phyloP scores from a whole-genome alignment of 1,284 basidiomycete species.

The Sanghuangporus baumii region DNA sequence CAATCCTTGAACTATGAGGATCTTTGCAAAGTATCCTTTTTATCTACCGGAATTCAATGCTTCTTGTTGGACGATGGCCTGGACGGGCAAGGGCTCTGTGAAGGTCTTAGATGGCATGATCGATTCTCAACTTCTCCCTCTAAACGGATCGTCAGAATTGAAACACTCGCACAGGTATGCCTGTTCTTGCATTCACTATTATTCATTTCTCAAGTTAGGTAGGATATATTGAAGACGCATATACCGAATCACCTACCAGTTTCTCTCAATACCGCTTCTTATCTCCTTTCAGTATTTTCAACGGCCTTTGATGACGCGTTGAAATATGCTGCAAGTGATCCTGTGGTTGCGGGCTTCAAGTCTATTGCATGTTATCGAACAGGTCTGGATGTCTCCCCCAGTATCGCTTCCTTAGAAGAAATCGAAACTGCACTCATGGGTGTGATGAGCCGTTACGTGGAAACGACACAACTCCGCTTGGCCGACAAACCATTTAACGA shows the following conservation, averaged over 20 bases:
- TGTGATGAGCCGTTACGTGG: slow-evolving; percentile 28
- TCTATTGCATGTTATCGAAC: slow-evolving; percentile 71
- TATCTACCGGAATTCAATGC: slow-evolving; percentile 49
- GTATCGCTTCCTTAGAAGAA: slow-evolving; percentile 21
- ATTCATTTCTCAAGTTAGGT: not conserved
- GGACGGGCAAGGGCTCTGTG: slow-evolving; percentile 41
- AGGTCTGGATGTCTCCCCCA: slow-evolving; percentile 47
- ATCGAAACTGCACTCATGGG: slow-evolving; percentile 28
- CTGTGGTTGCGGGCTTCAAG: slow-evolving; percentile 64
- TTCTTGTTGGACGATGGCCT: slow-evolving; percentile 70
- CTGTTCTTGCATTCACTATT: not conserved
- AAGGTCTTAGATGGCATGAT: slow-evolving; percentile 56
- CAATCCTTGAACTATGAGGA: slow-evolving; percentile 41
- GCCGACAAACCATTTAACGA: slow-evolving; percentile 61
- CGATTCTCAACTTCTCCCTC: slow-evolving; percentile 44
- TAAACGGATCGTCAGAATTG: slow-evolving; percentile 61
- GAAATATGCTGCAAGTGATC: slow-evolving; percentile 32
- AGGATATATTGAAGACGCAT: slow-evolving; percentile 31
- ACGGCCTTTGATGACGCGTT: slow-evolving; percentile 31
- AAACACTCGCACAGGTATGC: slow-evolving; percentile 58
- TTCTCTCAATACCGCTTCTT: slow-evolving; percentile 5
- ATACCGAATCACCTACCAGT: not conserved
- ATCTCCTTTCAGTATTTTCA: slow-evolving; percentile 29
- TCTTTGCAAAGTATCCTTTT: slow-evolving; percentile 51
- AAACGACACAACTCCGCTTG: slow-evolving; percentile 41